Percentiles rank a stretch among this genome's conserved stretches.
Conservation (phyloP, 345 rosid genomes). For the Salix caprea region DNA sequence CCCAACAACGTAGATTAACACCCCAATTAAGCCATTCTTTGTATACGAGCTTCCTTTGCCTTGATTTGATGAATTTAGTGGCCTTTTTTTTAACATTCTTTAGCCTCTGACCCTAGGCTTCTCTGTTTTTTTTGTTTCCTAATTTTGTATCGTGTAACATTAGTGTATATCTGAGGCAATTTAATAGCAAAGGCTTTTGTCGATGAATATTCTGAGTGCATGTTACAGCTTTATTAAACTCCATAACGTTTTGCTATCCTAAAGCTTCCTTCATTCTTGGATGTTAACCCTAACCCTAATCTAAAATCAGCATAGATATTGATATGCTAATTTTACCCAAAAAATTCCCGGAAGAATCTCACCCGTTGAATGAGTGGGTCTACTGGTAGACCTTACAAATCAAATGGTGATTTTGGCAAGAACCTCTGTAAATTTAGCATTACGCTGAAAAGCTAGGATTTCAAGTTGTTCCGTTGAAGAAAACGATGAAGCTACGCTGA, state of each 20-base stretch:
- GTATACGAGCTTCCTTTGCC: constrained; percentile 31
- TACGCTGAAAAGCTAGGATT: neutral
- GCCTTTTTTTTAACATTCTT: constrained; percentile 21
- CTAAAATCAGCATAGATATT: too few species aligned
- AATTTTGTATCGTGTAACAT: constrained; percentile 43
- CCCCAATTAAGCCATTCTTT: constrained; percentile 41
- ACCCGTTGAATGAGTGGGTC: neutral
- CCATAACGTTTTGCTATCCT: neutral
- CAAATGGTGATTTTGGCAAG: neutral
- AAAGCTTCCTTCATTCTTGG: neutral
- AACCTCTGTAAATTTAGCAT: neutral
- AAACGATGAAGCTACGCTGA: neutral
- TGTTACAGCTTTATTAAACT: neutral
- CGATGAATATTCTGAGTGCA: neutral
- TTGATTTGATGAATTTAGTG: constrained; percentile 25
- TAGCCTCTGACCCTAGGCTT: constrained; percentile 23
- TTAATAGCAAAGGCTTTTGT: constrained; percentile 20
- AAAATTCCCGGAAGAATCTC: neutral
- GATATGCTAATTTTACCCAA: neutral
- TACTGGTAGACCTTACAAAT: neutral
- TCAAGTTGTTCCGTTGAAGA: neutral
- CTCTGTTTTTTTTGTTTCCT: neutral
- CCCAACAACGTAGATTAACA: constrained; percentile 42
- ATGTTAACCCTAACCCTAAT: neutral
- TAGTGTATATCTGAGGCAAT: constrained; percentile 54